Evolutionary conservation across 208 protist species (phyloP).

Genomic region (Tritrichomonas foetus): DNA sequence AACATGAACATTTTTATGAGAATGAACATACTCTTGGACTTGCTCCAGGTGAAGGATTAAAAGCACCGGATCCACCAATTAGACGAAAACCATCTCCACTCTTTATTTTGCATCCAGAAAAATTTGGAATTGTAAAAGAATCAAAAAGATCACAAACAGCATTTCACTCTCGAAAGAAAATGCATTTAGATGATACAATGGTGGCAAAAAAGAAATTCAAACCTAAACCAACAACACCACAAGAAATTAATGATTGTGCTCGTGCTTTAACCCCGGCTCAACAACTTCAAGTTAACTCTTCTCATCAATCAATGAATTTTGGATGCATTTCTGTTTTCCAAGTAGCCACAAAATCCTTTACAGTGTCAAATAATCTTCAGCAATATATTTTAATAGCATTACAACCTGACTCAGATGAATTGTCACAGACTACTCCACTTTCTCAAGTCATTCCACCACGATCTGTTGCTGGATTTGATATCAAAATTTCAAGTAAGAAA

Average conservation of each 20-base stretch:
- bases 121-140: background rate
- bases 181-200: background rate
- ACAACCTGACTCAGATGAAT: background rate
- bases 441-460: background rate
- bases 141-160: too few species aligned
- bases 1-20: background rate
- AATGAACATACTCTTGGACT: too few species aligned
- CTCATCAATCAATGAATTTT: background rate
- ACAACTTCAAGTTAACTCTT: background rate
- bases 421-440: background rate
- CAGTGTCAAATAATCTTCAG: background rate
- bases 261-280: background rate
- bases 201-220: conserved; percentile 16
- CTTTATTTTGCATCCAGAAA: background rate
- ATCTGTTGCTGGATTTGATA: background rate
- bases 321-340: background rate
- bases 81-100: background rate
- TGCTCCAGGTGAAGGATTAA: background rate
- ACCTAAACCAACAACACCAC: background rate
- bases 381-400: background rate
- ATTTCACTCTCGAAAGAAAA: background rate
- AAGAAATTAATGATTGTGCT: background rate
- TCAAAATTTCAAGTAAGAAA: background rate
- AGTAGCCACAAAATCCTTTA: background rate
- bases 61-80: background rate